Evolutionary conservation across 1,284 basidiomycete genomes (phyloP).

Genomic region (Cryptococcus wingfieldii): DNA sequence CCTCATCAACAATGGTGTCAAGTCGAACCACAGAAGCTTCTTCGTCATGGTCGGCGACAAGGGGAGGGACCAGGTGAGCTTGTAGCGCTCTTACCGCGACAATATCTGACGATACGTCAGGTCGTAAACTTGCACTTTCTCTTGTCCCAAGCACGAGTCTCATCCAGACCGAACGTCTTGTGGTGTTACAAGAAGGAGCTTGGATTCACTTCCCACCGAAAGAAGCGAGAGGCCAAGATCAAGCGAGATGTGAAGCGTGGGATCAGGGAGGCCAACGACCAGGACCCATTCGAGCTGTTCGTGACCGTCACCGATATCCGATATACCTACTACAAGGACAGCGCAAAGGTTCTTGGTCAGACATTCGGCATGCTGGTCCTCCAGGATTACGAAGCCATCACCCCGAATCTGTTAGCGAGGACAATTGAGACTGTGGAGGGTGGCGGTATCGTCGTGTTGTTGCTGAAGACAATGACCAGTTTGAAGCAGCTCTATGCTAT

Average conservation of each 20-base stretch:
- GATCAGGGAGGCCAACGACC: conserved; percentile 87
- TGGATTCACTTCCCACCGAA: conserved; percentile 92
- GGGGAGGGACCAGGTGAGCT: conserved; percentile 77
- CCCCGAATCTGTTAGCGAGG: conserved; percentile 91
- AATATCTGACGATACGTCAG: conserved; percentile 47
- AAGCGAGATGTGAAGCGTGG: conserved; percentile 92
- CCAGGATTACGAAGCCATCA: conserved; percentile 98
- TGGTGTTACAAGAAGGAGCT: conserved; percentile 99
- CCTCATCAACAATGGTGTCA: conserved; percentile 89
- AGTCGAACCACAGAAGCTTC: conserved; percentile 88
- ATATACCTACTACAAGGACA: conserved; percentile 94
- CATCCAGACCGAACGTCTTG: conserved; percentile 81
- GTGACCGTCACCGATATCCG: conserved; percentile 98
- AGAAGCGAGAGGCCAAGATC: conserved; percentile 92
- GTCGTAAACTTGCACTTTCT: conserved; percentile 95
- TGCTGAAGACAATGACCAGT: conserved; percentile 93
- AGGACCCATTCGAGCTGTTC: conserved; percentile 97
- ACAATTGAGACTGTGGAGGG: conserved; percentile 99
- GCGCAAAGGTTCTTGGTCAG: conserved; percentile 91
- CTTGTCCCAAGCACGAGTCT: conserved; percentile 82
- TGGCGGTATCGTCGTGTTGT: conserved; percentile 84
- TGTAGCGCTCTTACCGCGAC: background rate
- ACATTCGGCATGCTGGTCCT: conserved; percentile 97
- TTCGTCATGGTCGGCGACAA: conserved; percentile 96
- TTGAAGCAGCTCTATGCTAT: conserved; percentile 90